Conservation (phyloP, 2,329 filamentous ascomycete genomes). For the Aspergillus spinulosporus region DNA sequence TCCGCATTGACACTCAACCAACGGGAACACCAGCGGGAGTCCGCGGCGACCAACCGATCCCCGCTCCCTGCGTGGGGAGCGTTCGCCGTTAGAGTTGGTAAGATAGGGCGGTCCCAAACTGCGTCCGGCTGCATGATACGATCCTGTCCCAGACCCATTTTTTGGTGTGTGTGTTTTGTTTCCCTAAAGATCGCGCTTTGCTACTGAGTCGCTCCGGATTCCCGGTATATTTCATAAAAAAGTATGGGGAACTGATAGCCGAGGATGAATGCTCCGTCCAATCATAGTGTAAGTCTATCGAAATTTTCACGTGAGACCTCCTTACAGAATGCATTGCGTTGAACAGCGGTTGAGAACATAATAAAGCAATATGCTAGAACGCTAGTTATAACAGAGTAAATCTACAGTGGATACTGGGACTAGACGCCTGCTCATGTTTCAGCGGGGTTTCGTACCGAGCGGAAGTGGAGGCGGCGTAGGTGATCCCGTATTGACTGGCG, state of each 20-base stretch:
- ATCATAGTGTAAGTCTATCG: neutral
- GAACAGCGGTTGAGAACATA: neutral
- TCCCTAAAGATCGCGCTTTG: neutral
- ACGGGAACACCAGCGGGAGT: neutral
- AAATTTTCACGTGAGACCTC: neutral
- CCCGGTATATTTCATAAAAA: neutral
- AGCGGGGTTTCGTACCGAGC: conserved; percentile 56
- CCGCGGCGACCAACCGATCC: neutral
- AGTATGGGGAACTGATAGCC: neutral
- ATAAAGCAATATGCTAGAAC: neutral
- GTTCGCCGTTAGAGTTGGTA: neutral
- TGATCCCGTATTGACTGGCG: conserved; percentile 31
- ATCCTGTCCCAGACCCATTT: neutral
- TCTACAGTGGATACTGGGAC: conserved; percentile 1
- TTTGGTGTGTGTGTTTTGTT: neutral
- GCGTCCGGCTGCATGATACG: neutral
- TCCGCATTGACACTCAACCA: conserved; percentile 4
- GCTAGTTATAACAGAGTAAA: neutral
- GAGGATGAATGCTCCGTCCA: neutral
- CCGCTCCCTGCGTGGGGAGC: neutral
- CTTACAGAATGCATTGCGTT: neutral
- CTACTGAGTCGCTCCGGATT: neutral
- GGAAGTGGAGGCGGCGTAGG: conserved; percentile 57
- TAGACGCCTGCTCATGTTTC: conserved; percentile 30
- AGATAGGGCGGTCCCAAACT: neutral